A percentile compares a stretch with the other conserved stretches of the same genome.
phyloP scores from a whole-genome alignment of 345 rosid species.

The Eucalyptus erythrocorys region DNA sequence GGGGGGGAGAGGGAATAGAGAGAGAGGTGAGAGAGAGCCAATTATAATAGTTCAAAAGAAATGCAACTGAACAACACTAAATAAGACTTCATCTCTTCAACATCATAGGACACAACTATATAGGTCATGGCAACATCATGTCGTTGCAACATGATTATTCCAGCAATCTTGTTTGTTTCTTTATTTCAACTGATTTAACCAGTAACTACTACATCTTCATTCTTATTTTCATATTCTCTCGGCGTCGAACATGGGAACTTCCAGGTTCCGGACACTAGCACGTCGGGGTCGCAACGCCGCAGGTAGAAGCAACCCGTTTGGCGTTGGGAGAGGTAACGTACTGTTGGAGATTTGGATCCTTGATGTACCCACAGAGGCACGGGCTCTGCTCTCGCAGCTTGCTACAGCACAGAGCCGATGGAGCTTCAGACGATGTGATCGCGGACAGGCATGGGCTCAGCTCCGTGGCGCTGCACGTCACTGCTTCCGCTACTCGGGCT shows the following conservation, averaged over 20 bases:
- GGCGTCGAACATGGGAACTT: not conserved
- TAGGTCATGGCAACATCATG: not conserved
- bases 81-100: not conserved
- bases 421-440: constrained; percentile 14
- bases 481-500: constrained; percentile 18
- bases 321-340: constrained; percentile 39
- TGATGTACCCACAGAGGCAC: constrained; percentile 53
- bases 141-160: not conserved
- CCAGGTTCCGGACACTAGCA: constrained; percentile 5
- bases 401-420: constrained; percentile 39
- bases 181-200: not conserved
- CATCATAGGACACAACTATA: not conserved
- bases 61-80: not conserved
- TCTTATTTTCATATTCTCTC: not conserved
- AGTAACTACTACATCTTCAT: not conserved
- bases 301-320: constrained; percentile 13
- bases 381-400: constrained; percentile 46
- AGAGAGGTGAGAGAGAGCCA: not conserved
- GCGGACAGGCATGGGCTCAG: constrained; percentile 42
- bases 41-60: not conserved
- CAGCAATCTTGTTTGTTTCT: not conserved
- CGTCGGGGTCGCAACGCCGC: constrained; percentile 37
- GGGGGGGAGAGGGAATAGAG: not conserved
- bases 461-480: constrained; percentile 26
- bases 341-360: constrained; percentile 23